Conservation (phyloP, 441 rosid genomes). For the Erodium texanum region DNA sequence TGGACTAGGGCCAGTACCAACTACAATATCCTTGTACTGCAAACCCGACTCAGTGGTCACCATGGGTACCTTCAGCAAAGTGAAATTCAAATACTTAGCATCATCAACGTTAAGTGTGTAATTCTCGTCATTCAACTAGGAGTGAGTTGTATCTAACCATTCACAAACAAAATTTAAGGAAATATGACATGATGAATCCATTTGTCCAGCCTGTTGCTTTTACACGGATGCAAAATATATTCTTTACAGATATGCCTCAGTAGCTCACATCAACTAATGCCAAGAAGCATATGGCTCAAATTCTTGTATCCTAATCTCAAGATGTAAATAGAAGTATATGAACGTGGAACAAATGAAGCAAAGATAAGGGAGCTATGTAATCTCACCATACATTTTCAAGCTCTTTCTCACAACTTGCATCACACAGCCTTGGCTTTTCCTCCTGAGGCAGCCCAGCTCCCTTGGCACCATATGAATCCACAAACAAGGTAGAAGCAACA, state of each 20-base stretch:
- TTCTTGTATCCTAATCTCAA: too few species aligned
- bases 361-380: constrained; percentile 24
- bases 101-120: not conserved
- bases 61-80: constrained; percentile 57
- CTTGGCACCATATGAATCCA: constrained; percentile 25
- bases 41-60: constrained; percentile 84
- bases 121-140: not conserved
- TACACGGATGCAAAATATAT: not conserved
- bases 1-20: constrained; percentile 76
- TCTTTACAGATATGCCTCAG: too few species aligned
- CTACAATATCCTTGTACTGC: constrained; percentile 83
- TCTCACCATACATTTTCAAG: constrained; percentile 99
- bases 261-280: too few species aligned
- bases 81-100: not conserved
- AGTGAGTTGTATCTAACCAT: not conserved
- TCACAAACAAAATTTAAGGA: not conserved
- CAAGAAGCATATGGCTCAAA: too few species aligned
- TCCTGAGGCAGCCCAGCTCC: constrained; percentile 83
- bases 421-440: constrained; percentile 67
- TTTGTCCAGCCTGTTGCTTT: not conserved
- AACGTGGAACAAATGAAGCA: not conserved
- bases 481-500: constrained; percentile 38
- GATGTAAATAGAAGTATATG: not conserved
- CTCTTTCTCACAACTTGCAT: constrained; percentile 67
- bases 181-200: not conserved